Conservation (phyloP, 176 grass and related monocot species). For the Alloteropsis semialata region DNA sequence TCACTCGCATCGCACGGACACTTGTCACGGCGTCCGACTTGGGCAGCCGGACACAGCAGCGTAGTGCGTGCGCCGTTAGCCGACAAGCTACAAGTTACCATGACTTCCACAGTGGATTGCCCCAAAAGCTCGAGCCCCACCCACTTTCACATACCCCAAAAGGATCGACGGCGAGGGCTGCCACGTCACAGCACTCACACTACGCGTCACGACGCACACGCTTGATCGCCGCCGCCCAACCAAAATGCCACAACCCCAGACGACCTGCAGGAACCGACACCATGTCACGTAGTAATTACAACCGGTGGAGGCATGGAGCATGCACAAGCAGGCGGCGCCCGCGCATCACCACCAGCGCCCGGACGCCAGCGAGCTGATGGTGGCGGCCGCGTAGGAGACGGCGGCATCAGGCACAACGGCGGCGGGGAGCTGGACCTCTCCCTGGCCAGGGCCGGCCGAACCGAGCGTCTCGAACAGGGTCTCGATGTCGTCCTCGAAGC, state of each 20-base stretch:
- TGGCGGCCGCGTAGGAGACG: conserved; percentile 14
- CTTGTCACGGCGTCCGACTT: neutral
- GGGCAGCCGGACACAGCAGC: neutral
- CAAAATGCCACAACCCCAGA: neutral
- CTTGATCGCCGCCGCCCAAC: neutral
- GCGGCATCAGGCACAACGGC: neutral
- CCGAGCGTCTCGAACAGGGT: conserved; percentile 27
- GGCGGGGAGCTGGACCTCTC: neutral
- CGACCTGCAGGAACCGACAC: neutral
- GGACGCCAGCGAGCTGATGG: conserved; percentile 23
- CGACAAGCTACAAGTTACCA: conserved; percentile 41
- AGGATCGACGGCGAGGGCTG: neutral
- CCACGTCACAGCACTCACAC: neutral
- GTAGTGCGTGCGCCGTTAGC: neutral
- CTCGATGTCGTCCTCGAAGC: conserved; percentile 55
- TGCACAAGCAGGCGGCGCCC: neutral
- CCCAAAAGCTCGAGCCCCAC: conserved; percentile 24
- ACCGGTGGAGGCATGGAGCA: neutral
- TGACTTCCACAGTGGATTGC: neutral
- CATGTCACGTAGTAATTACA: neutral
- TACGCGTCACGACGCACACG: neutral
- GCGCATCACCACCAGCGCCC: conserved; percentile 5
- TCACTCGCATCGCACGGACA: neutral
- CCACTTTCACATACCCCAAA: conserved; percentile 13
- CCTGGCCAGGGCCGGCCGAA: neutral